Percentiles rank a stretch among this genome's conserved stretches.
Evolutionary conservation across 1,284 basidiomycete species (phyloP).

Genomic region (Leccinum ponderosum): DNA sequence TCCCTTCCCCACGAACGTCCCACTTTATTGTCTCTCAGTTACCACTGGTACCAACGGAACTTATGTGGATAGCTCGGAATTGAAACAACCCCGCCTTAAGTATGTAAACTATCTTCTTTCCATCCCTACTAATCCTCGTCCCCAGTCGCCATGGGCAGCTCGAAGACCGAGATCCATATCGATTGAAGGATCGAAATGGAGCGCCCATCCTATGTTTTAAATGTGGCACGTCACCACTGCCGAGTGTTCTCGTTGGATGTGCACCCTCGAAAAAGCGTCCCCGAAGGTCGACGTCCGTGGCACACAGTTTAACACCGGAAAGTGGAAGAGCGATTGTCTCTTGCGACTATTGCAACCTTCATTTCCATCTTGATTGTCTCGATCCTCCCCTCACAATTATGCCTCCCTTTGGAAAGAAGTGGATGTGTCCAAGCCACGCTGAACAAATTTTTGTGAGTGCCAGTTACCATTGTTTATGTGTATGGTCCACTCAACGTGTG

Average conservation of each 20-base stretch:
- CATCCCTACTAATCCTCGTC: conserved; percentile 13
- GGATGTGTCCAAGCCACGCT: conserved; percentile 98
- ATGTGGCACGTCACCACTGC: conserved; percentile 81
- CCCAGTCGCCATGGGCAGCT: conserved; percentile 84
- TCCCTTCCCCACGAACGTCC: conserved; percentile 13
- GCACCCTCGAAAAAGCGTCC: conserved; percentile 56
- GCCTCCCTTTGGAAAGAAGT: conserved; percentile 88
- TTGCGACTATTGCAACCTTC: conserved; percentile 93
- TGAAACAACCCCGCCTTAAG: conserved; percentile 79
- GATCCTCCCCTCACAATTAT: conserved; percentile 87
- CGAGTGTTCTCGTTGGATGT: conserved; percentile 46
- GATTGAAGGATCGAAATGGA: conserved; percentile 84
- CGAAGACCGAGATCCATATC: conserved; percentile 90
- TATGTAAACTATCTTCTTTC: conserved; percentile 33
- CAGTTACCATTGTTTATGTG: conserved; percentile 4
- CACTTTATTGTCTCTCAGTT: conserved; percentile 47
- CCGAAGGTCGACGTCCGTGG: conserved; percentile 46
- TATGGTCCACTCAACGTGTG: conserved; percentile 11
- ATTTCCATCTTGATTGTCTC: conserved; percentile 98
- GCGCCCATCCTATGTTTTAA: conserved; percentile 84
- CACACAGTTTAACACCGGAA: conserved; percentile 42
- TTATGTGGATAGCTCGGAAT: conserved; percentile 76
- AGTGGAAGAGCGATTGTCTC: conserved; percentile 78
- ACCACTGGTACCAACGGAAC: conserved; percentile 70
- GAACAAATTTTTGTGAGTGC: conserved; percentile 72